Conservation (phyloP, 2,329 filamentous ascomycete species). For the Sclerotiophoma versabilis region DNA sequence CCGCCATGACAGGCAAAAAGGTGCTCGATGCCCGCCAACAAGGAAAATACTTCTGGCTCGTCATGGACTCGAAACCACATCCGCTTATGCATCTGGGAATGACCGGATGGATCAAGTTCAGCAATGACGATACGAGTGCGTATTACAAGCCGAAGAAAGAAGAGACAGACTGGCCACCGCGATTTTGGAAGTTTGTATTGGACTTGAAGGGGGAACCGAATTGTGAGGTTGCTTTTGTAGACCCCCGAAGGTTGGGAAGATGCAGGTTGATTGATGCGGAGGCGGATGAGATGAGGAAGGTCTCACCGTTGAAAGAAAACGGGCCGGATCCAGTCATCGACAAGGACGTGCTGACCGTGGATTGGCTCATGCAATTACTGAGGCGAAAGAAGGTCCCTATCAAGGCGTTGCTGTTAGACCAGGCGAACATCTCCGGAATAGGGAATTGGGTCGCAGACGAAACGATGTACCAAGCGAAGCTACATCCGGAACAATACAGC, state of each 20-base stretch:
- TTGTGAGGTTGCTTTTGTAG: constrained; percentile 79
- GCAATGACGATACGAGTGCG: constrained; percentile 77
- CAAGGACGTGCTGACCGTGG: constrained; percentile 75
- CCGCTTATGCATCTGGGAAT: constrained; percentile 85
- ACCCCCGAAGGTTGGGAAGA: constrained; percentile 78
- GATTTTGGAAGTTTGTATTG: constrained; percentile 85
- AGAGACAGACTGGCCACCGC: constrained; percentile 81
- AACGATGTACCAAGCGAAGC: constrained; percentile 83
- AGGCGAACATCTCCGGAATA: constrained; percentile 87
- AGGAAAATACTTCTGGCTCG: constrained; percentile 97
- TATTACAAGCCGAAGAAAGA: constrained; percentile 70
- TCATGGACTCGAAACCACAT: constrained; percentile 80
- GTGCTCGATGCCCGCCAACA: constrained; percentile 77
- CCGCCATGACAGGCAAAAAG: constrained; percentile 76
- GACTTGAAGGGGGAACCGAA: constrained; percentile 67
- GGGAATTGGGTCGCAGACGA: constrained; percentile 99
- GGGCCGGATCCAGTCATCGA: constrained; percentile 92
- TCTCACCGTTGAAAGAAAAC: constrained; percentile 85
- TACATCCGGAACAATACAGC: constrained; percentile 94
- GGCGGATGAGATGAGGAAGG: constrained; percentile 75
- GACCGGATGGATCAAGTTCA: constrained; percentile 85
- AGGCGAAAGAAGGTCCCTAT: constrained; percentile 80
- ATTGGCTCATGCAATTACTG: constrained; percentile 77
- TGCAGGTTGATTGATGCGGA: constrained; percentile 83
- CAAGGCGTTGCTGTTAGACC: constrained; percentile 87